Base-by-base conservation (phyloP, 768 basidiomycete species). In the Gloeophyllum trabeum region DNA sequence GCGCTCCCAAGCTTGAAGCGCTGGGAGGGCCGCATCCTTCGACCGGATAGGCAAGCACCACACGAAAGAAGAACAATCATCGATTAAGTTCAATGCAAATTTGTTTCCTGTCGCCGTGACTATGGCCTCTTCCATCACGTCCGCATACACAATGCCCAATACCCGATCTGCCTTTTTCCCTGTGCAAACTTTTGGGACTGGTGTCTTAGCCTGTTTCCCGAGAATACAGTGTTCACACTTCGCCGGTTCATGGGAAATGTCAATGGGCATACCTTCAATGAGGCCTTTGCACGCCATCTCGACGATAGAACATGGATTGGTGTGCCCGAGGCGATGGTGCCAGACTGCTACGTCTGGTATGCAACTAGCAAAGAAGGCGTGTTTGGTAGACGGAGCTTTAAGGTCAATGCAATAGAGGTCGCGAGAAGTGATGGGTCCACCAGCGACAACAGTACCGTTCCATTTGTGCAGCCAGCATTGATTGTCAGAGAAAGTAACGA, bases 191-290 rank as follows among this genome's bases (percentile, higher is more conserved):
- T 58, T 59, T 0, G 64, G 62, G 13, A 66, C 56, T 7, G 56
- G 50, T 1, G 46, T 48, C 10, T 46, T 46, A 0, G 52, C 58
- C 62, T 68, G 63, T 48, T 68, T 67, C 4, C 65, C 63, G 32
- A 58, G 53, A 24, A 65, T 52, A 40, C 66, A 67, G 21, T 48
- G 46, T 35, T 58, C 53, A 54, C 62, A 64, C 43, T 52, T 56
- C 1, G 52, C 44, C 1, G 58, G 56, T 10, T 46, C 22, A 23
- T 41, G 19, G 24, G 52, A 46, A 18, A 54, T 44, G 40, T 50
- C 42, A 13, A 48, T 28, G 16, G 49, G 48, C 49, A 57, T 54
- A 56, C 58, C 59, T 13, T 42, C 36, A 14, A 51, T 38, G 26
- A 41, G 22, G 20, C 21, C 24, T 2, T 40, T 21, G 1, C 38